These are phyloP conservation scores for Canna indica DNA, from an alignment of 176 grass and related monocot genomes.

Conservation along the genomic window DNA sequence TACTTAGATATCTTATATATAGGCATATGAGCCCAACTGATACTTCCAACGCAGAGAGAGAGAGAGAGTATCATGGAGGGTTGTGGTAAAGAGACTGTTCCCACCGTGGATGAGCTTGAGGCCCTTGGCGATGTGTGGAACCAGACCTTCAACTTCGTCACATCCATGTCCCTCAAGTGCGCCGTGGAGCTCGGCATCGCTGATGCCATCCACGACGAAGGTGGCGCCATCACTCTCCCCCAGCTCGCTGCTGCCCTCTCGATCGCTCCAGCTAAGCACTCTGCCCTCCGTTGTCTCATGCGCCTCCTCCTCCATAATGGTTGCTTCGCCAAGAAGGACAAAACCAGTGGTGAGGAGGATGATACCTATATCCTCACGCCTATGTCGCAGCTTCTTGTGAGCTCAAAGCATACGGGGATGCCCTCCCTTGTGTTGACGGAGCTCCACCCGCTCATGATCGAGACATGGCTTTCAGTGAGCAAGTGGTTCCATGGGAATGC, in stretches of 20 bases:
- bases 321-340: too few relatives aligned
- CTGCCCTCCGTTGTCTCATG: too few relatives aligned
- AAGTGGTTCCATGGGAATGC: slow-evolving; percentile 19
- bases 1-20: too few relatives aligned
- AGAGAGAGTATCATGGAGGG: too few relatives aligned
- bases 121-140: slow-evolving; percentile 23
- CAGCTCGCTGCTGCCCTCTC: too few relatives aligned
- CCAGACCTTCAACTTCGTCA: slow-evolving; percentile 22
- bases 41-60: too few relatives aligned
- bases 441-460: background rate
- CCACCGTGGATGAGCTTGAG: slow-evolving; percentile 18
- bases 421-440: background rate
- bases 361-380: background rate
- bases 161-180: slow-evolving; percentile 27
- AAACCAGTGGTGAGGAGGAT: background rate
- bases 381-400: background rate
- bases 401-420: background rate
- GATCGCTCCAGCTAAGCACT: slow-evolving; percentile 24
- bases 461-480: slow-evolving; percentile 4
- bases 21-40: too few relatives aligned
- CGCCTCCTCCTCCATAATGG: too few relatives aligned
- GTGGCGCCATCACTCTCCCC: too few relatives aligned
- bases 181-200: slow-evolving; percentile 31
- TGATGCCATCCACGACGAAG: too few relatives aligned
- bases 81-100: too few relatives aligned